Conservation (phyloP, 2,329 filamentous ascomycete species). For the Daldinia sp. region DNA sequence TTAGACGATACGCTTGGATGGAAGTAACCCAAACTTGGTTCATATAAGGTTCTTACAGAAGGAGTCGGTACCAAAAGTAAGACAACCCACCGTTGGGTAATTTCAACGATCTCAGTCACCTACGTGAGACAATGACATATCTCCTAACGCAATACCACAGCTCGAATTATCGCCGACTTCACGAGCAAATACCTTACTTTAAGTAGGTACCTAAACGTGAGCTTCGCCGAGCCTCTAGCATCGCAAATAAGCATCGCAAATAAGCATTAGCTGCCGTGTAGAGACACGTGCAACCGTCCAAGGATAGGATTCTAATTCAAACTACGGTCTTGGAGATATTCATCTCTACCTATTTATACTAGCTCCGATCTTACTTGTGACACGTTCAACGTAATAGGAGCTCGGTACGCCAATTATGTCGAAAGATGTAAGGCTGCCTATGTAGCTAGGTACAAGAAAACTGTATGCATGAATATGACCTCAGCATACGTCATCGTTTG, state of each 20-base stretch:
- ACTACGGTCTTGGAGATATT: neutral
- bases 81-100: neutral
- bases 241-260: no score
- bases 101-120: neutral
- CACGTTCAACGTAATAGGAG: neutral
- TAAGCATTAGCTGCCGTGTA: neutral
- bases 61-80: neutral
- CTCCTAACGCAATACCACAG: neutral
- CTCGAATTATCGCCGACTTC: neutral
- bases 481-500: constrained; percentile 40
- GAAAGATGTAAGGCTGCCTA: neutral
- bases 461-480: constrained; percentile 27
- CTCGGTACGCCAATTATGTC: neutral
- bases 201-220: neutral
- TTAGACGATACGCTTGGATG: neutral
- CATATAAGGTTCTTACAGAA: neutral
- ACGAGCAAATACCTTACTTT: neutral
- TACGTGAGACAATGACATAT: neutral
- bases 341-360: neutral
- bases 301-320: neutral
- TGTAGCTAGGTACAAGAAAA: constrained; percentile 3
- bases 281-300: neutral
- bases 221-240: neutral
- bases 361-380: neutral
- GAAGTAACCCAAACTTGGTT: neutral